A percentile compares a stretch with the other conserved stretches of the same genome.
These are phyloP conservation scores for Silene vulgaris DNA, from an alignment of 179 eudicot genomes.

Conservation along the genomic window DNA sequence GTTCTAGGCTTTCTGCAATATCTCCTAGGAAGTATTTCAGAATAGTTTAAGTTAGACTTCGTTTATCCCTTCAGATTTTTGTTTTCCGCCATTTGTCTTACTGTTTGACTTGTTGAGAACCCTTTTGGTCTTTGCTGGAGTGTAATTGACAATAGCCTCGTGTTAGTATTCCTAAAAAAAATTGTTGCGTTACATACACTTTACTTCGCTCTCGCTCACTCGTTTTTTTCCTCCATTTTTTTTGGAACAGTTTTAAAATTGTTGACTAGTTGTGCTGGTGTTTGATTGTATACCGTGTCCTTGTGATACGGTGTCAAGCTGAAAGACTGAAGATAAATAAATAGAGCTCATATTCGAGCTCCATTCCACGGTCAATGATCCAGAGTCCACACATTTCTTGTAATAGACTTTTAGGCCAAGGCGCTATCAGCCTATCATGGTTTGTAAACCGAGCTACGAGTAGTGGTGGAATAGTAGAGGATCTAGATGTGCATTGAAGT, in stretches of 20 bases:
- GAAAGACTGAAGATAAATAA: no score
- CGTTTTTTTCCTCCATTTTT: neutral
- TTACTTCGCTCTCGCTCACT: neutral
- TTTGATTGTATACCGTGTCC: neutral
- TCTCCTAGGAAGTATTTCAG: conserved; percentile 16
- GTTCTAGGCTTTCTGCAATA: neutral
- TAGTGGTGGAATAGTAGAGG: no score
- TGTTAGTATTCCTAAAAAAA: neutral
- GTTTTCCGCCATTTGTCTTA: neutral
- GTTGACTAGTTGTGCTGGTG: neutral
- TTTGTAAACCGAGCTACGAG: no score
- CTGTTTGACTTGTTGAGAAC: neutral
- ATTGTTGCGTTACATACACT: neutral
- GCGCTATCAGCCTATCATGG: no score
- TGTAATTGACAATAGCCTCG: neutral
- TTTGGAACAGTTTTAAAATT: no score
- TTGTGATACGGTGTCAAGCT: no score
- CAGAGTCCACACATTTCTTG: no score
- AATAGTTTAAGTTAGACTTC: neutral
- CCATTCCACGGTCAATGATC: no score
- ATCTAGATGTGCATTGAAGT: no score
- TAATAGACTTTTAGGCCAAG: no score
- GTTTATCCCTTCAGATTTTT: neutral
- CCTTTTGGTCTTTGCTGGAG: neutral
- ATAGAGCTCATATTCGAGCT: no score